Conservation (phyloP, 192 early-diverging fungal genomes). For the Chytriomyces confervae region DNA sequence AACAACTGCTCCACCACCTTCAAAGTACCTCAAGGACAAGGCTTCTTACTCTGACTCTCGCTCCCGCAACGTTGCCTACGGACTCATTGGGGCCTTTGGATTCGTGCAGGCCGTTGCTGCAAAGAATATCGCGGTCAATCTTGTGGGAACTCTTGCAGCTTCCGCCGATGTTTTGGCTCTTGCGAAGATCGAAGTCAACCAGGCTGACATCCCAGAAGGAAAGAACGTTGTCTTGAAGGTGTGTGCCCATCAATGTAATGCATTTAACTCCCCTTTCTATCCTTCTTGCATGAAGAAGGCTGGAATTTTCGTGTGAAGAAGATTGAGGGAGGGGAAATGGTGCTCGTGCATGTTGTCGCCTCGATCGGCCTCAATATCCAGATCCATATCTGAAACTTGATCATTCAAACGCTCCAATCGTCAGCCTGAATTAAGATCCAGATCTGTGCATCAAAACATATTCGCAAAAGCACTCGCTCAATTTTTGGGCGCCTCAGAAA, state of each 20-base stretch:
- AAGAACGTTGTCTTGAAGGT: constrained; percentile 94
- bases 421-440: too few relatives aligned
- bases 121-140: constrained; percentile 88
- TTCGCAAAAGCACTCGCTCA: too few relatives aligned
- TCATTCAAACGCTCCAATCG: too few relatives aligned
- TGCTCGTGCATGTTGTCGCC: background rate
- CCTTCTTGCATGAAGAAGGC: background rate
- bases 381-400: too few relatives aligned
- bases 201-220: constrained; percentile 90
- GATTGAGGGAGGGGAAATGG: constrained; percentile 26
- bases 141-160: constrained; percentile 85
- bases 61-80: constrained; percentile 79
- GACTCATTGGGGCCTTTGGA: constrained; percentile 91
- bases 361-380: background rate
- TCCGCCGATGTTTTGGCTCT: constrained; percentile 98
- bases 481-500: too few relatives aligned
- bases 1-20: constrained; percentile 36
- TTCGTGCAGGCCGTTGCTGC: constrained; percentile 80
- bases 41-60: constrained; percentile 44
- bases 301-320: background rate
- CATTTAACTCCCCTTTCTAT: background rate
- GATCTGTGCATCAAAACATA: too few relatives aligned
- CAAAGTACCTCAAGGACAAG: constrained; percentile 45
- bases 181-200: constrained; percentile 96
- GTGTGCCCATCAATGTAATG: background rate